Conservation (phyloP, 2,329 filamentous ascomycete species). For the Ophidiomyces ophidiicola region DNA sequence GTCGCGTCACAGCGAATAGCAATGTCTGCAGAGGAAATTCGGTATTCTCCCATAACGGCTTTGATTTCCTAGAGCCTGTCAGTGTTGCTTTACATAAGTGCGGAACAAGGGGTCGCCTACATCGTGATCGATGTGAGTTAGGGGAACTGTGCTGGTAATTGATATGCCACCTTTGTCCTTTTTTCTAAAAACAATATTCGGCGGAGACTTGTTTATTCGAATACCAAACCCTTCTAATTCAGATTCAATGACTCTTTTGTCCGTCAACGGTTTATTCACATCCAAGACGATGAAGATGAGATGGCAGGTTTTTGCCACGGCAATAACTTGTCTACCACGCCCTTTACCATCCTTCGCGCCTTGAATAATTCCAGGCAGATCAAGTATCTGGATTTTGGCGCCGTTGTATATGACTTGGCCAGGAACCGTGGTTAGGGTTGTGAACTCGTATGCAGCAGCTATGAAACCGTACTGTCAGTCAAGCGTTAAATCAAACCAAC, state of each 20-base stretch:
- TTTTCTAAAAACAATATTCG: constrained; percentile 98
- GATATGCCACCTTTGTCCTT: constrained; percentile 97
- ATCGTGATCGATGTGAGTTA: constrained; percentile 85
- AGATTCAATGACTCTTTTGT: constrained; percentile 88
- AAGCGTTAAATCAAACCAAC: neutral
- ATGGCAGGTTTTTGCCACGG: constrained; percentile 96
- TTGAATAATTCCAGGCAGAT: constrained; percentile 96
- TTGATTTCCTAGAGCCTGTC: constrained; percentile 58
- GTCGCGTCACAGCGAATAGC: constrained; percentile 96
- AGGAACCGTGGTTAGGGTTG: constrained; percentile 90
- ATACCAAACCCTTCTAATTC: constrained; percentile 97
- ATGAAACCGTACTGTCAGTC: constrained; percentile 12
- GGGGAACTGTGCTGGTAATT: constrained; percentile 85
- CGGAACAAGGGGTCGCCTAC: constrained; percentile 23
- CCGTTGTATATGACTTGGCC: constrained; percentile 95
- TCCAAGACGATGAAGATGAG: constrained; percentile 97
- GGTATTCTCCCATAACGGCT: constrained; percentile 94
- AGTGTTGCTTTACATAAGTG: neutral
- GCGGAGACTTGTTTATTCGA: constrained; percentile 89
- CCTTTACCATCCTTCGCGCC: constrained; percentile 97
- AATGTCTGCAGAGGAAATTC: constrained; percentile 91
- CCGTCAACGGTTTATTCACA: constrained; percentile 94
- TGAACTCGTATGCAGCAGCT: constrained; percentile 96
- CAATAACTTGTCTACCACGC: constrained; percentile 95
- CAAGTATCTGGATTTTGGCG: constrained; percentile 94